Base-by-base conservation (phyloP, 2,329 filamentous ascomycete species). In the Fusarium solani-melongenae region DNA sequence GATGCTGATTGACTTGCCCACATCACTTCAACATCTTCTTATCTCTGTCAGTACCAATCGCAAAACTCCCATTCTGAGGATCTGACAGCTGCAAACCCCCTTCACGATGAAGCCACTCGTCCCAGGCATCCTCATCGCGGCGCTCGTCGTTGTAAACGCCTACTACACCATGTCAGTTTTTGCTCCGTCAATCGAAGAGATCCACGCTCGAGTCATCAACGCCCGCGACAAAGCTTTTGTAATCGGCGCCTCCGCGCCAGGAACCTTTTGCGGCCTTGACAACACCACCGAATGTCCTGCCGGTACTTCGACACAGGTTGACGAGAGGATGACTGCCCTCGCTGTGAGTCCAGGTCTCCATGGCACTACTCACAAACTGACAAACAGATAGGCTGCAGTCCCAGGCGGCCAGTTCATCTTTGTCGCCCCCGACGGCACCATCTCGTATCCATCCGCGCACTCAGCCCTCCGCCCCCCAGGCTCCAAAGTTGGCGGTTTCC, bases 351-450 rank as follows among this genome's bases (percentile, higher is more conserved):
- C 20, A 6, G 1, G 17, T 1, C 2, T 8, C 6, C 24, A 22
- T 15, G 0, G 0, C 8, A 5, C 15, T 1, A 14, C 3, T 8
- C 31, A 44, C 33, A 22, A 11, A 3, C n/a, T 8, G 1, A 33
- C 46, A 62, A 4, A 36, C 2, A 5, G 1, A 3, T 10, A 84
- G 82, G 86, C 89, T 34, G 78, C 85, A 33, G 91, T 92, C 6
- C 90, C 91, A 6, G 91, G 91, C 31, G 91, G 91, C 29, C 91
- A 93, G 76, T 81, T 85, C 66, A 84, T 92, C 74, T 93, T 89
- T 79, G 84, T 92, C 65, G 83, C 81, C 4, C 83, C 86, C 5
- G 80, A 84, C 29, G 91, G 91, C 7, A 82, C 85, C 11, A 79
- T 93, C 65, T 83, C 84, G 63, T 92, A 88, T 82, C 89, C 89